These are phyloP conservation scores for Dendrobium catenatum DNA, from an alignment of 106 monocot genomes.

Conservation along the genomic window DNA sequence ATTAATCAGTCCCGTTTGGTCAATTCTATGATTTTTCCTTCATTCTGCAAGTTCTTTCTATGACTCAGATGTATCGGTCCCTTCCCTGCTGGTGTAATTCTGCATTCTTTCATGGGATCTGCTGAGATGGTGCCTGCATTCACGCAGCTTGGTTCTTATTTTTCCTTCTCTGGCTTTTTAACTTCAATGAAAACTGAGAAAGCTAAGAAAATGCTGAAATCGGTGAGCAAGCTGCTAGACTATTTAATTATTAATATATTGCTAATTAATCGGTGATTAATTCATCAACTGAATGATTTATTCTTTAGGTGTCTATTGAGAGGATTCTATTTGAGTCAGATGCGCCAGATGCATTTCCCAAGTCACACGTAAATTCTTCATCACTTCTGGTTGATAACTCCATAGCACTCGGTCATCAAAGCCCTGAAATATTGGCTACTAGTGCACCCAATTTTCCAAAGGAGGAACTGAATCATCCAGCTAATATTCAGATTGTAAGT, in stretches of 20 bases:
- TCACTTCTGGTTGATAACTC: conserved; percentile 12
- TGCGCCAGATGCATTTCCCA: conserved; percentile 62
- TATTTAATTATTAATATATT: background rate
- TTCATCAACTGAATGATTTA: background rate
- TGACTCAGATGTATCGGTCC: conserved; percentile 50
- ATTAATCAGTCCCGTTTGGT: too few relatives aligned
- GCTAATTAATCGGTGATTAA: background rate
- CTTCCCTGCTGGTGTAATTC: conserved; percentile 72
- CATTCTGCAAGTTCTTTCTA: background rate
- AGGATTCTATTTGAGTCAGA: conserved; percentile 63
- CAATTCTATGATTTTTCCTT: background rate
- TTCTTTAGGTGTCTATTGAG: conserved; percentile 46
- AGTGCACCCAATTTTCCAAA: conserved; percentile 7
- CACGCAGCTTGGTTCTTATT: conserved; percentile 67
- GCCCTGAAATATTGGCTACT: conserved; percentile 5
- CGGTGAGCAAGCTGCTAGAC: conserved; percentile 8
- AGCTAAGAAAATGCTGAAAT: conserved; percentile 56
- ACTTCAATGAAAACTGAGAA: conserved; percentile 56
- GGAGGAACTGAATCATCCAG: conserved; percentile 63
- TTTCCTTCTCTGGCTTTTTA: conserved; percentile 82
- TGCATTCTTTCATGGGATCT: conserved; percentile 95
- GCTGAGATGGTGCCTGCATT: conserved; percentile 80
- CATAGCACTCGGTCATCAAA: conserved; percentile 20
- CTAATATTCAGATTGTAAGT: conserved; percentile 54
- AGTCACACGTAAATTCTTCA: conserved; percentile 19